phyloP scores from a whole-genome alignment of 345 rosid species.

The Linum tenue region DNA sequence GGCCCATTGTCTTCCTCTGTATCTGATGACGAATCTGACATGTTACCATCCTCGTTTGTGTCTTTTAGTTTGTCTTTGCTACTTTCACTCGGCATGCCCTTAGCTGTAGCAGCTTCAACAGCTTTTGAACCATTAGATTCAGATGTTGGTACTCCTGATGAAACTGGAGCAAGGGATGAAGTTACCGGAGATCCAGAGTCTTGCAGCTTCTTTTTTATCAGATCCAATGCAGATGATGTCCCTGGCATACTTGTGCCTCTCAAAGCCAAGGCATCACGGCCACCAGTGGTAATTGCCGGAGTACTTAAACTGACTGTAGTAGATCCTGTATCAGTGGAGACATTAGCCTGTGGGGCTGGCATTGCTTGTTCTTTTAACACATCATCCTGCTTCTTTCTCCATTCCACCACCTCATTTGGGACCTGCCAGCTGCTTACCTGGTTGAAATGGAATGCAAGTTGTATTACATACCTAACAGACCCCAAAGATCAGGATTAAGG shows the following conservation, averaged over 20 bases:
- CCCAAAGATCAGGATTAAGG: background rate
- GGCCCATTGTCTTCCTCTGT: constrained; percentile 89
- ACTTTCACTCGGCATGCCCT: constrained; percentile 53
- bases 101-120: constrained; percentile 41
- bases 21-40: constrained; percentile 85
- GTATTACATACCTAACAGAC: background rate
- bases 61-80: constrained; percentile 60
- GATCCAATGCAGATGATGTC: constrained; percentile 73
- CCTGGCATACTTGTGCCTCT: constrained; percentile 45
- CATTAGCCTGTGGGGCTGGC: constrained; percentile 31
- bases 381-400: constrained; percentile 56
- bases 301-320: constrained; percentile 52
- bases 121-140: constrained; percentile 63
- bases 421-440: constrained; percentile 98
- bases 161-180: constrained; percentile 34
- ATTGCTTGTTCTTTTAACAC: constrained; percentile 34
- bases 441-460: background rate
- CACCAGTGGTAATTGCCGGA: constrained; percentile 72
- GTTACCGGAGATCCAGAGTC: constrained; percentile 61
- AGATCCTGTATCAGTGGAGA: constrained; percentile 44
- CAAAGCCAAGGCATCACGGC: constrained; percentile 68
- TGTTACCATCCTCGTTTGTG: constrained; percentile 51
- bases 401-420: constrained; percentile 70
- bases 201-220: constrained; percentile 88
- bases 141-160: constrained; percentile 31